Conservation (phyloP, 805 yeast genomes). For the Nakazawaea siamensis region DNA sequence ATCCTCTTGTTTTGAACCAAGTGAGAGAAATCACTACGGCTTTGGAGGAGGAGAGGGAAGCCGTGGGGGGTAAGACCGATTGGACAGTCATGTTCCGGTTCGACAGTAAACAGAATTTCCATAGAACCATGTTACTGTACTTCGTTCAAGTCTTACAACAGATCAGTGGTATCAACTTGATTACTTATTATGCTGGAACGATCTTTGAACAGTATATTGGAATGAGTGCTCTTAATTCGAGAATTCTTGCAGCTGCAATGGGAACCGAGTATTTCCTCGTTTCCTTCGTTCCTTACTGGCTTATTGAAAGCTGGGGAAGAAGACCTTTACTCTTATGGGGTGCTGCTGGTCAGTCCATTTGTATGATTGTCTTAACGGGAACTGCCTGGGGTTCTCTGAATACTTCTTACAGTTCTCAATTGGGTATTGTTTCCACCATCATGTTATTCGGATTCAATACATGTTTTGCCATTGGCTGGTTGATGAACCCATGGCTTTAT, state of each 20-base stretch:
- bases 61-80: constrained; percentile 14
- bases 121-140: constrained; percentile 34
- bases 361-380: constrained; percentile 37
- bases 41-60: constrained; percentile 13
- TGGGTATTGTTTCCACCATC: constrained; percentile 39
- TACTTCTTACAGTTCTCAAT: constrained; percentile 17
- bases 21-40: constrained; percentile 15
- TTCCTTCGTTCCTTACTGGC: constrained; percentile 34
- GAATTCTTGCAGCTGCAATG: constrained; percentile 35
- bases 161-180: constrained; percentile 47
- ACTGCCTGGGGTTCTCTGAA: constrained; percentile 21
- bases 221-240: constrained; percentile 30
- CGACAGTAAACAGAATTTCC: constrained; percentile 38
- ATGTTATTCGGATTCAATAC: constrained; percentile 38
- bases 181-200: constrained; percentile 51
- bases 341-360: constrained; percentile 29
- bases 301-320: constrained; percentile 38
- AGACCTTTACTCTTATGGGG: constrained; percentile 25
- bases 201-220: constrained; percentile 41
- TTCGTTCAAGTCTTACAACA: constrained; percentile 41
- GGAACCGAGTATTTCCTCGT: constrained; percentile 29
- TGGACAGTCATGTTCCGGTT: constrained; percentile 25
- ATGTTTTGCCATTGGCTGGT: constrained; percentile 39
- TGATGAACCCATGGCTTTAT: constrained; percentile 43
- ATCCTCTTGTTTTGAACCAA: constrained; percentile 11